Conservation (phyloP, 129 eudicot genomes). For the Lactuca sativa region DNA sequence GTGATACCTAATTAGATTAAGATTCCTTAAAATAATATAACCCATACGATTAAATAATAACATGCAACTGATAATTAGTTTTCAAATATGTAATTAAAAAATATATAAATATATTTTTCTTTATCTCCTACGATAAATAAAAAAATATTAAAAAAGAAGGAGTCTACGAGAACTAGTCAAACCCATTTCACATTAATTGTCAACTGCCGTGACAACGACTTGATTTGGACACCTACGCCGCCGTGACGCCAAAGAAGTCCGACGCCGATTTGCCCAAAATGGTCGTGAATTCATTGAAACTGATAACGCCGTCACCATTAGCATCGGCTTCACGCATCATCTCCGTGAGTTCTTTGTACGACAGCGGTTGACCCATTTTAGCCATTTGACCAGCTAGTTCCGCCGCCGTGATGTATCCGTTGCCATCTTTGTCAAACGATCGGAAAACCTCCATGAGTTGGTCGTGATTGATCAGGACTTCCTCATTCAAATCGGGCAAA, state of each 20-base stretch:
- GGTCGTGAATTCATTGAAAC: constrained; percentile 61
- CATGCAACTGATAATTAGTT: too few relatives aligned
- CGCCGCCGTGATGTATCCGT: constrained; percentile 67
- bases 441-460: constrained; percentile 67
- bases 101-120: background rate
- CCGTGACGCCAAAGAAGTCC: constrained; percentile 46
- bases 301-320: constrained; percentile 75
- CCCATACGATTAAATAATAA: too few relatives aligned
- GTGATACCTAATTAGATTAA: background rate
- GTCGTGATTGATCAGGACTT: constrained; percentile 55
- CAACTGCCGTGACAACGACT: constrained; percentile 21
- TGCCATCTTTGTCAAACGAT: constrained; percentile 64
- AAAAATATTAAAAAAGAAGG: background rate
- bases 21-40: too few relatives aligned
- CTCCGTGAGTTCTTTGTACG: constrained; percentile 60
- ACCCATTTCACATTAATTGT: constrained; percentile 18
- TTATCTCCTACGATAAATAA: constrained; percentile 7
- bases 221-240: constrained; percentile 25
- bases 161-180: constrained; percentile 25
- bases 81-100: too few relatives aligned
- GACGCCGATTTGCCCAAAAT: constrained; percentile 66
- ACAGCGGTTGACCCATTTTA: constrained; percentile 72
- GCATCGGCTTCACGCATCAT: constrained; percentile 77
- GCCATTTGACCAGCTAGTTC: constrained; percentile 82
- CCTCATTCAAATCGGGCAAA: constrained; percentile 48